Evolutionary conservation across 495 filamentous ascomycete species (phyloP), one percentile per base, ranked within the genome.

Genomic region (Lepraria neglecta): DNA sequence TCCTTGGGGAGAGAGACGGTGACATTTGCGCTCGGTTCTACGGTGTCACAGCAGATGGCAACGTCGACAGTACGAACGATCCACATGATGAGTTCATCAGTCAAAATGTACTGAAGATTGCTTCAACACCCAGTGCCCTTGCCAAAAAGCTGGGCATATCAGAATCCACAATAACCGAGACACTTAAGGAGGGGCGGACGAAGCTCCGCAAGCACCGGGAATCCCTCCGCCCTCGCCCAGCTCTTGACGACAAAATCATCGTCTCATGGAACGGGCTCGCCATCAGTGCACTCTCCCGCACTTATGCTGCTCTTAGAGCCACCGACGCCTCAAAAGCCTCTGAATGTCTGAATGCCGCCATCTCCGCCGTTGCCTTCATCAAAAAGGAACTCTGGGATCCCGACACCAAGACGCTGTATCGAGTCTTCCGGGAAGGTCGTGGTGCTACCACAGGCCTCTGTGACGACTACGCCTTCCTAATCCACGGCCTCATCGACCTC

Each of bases 31-130:
- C 90, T 27, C 84, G 83, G 21, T 91, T 95, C 71, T 97, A 87
- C 82, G 87, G 89, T 65, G 89, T 97, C 19, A 80, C 83, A n/a
- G 80, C 88, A 19, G 84, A 95, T 63, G 95, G 94, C 44, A 98
- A 98, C 69, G 87, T 98, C 0, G 77, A 84, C n/a, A 82, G 85
- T 0, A 83, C 87, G 65, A 82, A 92, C 61, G 94, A 98, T 65
- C 87, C 88, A 0, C 87, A 94, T 65, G 92, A 97, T 68, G 95
- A 98, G 63, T 92, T 97, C 60, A 87, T 95, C 70, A 91, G 94
- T 63, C 78, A 82, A 57, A 85, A 85, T 54, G 81, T 84, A 19
- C 71, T 90, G 3, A 80, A 79, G 4, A 71, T 90, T 27, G 76
- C 73, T 31, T 77, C 77, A 6, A 89, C 80, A 17, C 82, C 85